Base-by-base conservation (phyloP, 495 filamentous ascomycete species). In the Penicillium samsonianum region DNA sequence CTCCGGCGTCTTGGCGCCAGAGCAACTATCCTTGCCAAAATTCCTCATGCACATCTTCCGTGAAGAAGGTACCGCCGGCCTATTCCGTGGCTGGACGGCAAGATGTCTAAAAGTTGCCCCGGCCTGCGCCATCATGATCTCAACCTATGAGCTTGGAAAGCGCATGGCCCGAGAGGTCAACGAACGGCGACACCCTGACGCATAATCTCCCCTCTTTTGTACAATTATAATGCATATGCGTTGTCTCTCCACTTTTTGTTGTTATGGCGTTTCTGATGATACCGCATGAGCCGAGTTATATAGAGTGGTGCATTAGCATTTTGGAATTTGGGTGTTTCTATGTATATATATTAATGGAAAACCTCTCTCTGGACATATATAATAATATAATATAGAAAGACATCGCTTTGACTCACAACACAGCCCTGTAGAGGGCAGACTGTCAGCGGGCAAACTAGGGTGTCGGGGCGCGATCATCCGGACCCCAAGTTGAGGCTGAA, bases 91-190 rank as follows among this genome's bases (percentile, higher is more conserved):
- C 12, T 96, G 91, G 88, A 87, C 88, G 17, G 91, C 94, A 1
- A 79, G 94, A 35, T 96, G 91, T 60, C 74, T 98, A 44, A 98
- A 98, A 65, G 92, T 98, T 6, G 92, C 94, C 11, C 94, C 94
- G 2, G 91, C 92, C 14, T 98, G 94, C 73, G 94, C 95, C n/a
- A 97, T 98, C 65, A 98, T 98, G 94, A 98, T 98, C 60, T 96
- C 90, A 55, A 95, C 85, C 54, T 98, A 98, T 64, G 94, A 98
- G 73, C 81, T 98, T 22, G 92, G 95, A 11, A 98, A 98, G 82
- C 87, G 87, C 69, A 87, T 88, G 71, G 93, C 94, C 7, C 76
- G 83, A 55, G 82, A 83, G 20, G 85, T 90, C 53, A 97, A 98
- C 64, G 87, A 93, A 66, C 78, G 82, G 44, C 71, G 69, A 14